phyloP scores from a whole-genome alignment of 768 basidiomycete genomes.

The Termitomyces heimii region DNA sequence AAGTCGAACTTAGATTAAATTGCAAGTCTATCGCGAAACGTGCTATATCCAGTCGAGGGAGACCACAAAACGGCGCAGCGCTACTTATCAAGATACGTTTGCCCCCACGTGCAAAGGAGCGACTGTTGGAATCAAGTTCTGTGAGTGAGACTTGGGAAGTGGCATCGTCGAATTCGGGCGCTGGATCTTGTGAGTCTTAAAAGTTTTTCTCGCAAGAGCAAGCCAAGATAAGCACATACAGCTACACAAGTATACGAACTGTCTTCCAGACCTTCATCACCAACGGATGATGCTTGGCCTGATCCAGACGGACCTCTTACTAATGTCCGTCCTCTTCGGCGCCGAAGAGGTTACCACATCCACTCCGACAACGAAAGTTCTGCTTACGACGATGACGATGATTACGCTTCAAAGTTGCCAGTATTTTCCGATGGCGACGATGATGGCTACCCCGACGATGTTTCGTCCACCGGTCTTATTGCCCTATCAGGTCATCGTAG shows the following conservation, averaged over 20 bases:
- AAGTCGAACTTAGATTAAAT: slow-evolving; percentile 39
- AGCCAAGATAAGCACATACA: neutral
- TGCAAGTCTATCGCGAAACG: slow-evolving; percentile 29
- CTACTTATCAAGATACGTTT: slow-evolving; percentile 22
- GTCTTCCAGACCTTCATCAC: slow-evolving; percentile 12
- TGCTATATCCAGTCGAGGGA: slow-evolving; percentile 26
- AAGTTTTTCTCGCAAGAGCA: too few relatives aligned
- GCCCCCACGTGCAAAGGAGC: slow-evolving; percentile 7
- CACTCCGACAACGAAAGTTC: slow-evolving; percentile 35
- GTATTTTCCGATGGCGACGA: slow-evolving; percentile 19
- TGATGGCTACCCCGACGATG: neutral
- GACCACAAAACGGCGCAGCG: slow-evolving; percentile 35
- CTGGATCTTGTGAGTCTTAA: slow-evolving; percentile 9
- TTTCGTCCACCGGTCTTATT: neutral
- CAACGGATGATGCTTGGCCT: slow-evolving; percentile 8
- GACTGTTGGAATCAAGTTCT: neutral
- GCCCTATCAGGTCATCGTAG: neutral
- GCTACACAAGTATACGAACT: slow-evolving; percentile 12
- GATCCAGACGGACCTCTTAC: neutral
- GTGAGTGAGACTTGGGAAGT: neutral
- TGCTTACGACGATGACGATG: slow-evolving; percentile 18
- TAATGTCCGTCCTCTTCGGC: slow-evolving; percentile 17
- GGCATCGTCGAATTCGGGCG: slow-evolving; percentile 2
- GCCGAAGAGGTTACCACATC: slow-evolving; percentile 32
- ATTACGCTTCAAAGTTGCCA: slow-evolving; percentile 18